Conservation (phyloP, 2,329 filamentous ascomycete genomes). For the Zymoseptoria passerinii region DNA sequence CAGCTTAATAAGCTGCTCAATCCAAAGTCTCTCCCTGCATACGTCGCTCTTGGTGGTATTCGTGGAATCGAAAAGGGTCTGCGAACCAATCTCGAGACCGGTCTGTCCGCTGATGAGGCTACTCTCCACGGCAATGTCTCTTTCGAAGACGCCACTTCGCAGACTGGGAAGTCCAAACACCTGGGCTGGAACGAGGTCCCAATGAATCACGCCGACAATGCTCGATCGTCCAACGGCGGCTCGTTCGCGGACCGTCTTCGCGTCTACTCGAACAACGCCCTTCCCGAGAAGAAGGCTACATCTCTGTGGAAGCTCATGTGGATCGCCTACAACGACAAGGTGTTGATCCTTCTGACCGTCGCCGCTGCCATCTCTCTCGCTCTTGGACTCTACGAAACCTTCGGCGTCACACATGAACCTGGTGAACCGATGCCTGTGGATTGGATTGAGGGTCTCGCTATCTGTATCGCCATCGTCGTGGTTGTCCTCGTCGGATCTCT, state of each 20-base stretch:
- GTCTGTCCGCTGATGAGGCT: constrained; percentile 63
- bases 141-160: constrained; percentile 53
- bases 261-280: constrained; percentile 59
- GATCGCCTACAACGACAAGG: constrained; percentile 77
- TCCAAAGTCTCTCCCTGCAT: constrained; percentile 66
- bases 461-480: constrained; percentile 66
- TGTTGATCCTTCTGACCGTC: constrained; percentile 61
- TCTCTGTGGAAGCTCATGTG: constrained; percentile 63
- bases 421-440: constrained; percentile 42
- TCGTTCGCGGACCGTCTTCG: constrained; percentile 56
- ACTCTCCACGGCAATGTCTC: constrained; percentile 53
- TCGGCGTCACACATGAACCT: constrained; percentile 42
- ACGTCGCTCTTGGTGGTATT: constrained; percentile 66
- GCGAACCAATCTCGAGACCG: constrained; percentile 54
- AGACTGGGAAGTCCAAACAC: constrained; percentile 14
- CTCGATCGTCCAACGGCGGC: constrained; percentile 17
- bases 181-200: constrained; percentile 22
- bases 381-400: constrained; percentile 60
- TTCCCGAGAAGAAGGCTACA: constrained; percentile 63
- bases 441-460: constrained; percentile 78
- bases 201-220: constrained; percentile 14
- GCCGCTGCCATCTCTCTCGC: constrained; percentile 67
- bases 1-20: constrained; percentile 74
- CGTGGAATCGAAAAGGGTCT: constrained; percentile 67
- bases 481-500: constrained; percentile 69